Evolutionary conservation across 768 basidiomycete genomes (phyloP).

Genomic region (Termitomyces sp.): DNA sequence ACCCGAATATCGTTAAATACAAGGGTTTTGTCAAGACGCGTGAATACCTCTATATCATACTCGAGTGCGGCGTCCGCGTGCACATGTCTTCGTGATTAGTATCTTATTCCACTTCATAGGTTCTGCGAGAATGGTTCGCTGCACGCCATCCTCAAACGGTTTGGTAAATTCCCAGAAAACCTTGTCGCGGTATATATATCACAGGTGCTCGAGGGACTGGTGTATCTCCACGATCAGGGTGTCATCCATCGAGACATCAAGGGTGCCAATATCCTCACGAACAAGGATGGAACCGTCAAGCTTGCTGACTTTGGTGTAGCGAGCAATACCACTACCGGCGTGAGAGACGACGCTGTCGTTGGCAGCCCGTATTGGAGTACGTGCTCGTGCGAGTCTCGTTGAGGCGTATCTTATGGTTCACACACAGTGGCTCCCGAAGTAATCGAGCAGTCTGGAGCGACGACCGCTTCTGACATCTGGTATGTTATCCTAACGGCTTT

Average conservation of each 20-base stretch:
- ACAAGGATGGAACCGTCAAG: slow-evolving; percentile 97
- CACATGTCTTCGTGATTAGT: not conserved
- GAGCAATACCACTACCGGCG: slow-evolving; percentile 65
- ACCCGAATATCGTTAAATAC: slow-evolving; percentile 98
- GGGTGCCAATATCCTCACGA: slow-evolving; percentile 97
- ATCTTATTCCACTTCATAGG: slow-evolving; percentile 27
- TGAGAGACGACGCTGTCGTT: slow-evolving; percentile 87
- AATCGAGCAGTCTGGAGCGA: slow-evolving; percentile 96
- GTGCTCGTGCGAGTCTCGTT: slow-evolving; percentile 20
- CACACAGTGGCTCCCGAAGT: slow-evolving; percentile 95
- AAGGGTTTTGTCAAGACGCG: slow-evolving; percentile 96
- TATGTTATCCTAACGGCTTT: slow-evolving; percentile 9
- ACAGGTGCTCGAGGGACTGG: slow-evolving; percentile 91
- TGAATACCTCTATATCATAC: slow-evolving; percentile 92
- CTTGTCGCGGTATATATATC: slow-evolving; percentile 96
- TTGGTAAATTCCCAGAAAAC: slow-evolving; percentile 97
- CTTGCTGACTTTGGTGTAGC: slow-evolving; percentile 99
- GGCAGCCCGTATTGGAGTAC: slow-evolving; percentile 98
- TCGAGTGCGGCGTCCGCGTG: slow-evolving; percentile 58
- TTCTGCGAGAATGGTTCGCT: slow-evolving; percentile 99
- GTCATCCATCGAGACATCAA: slow-evolving; percentile 99
- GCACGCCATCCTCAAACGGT: slow-evolving; percentile 92
- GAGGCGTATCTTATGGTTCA: not conserved
- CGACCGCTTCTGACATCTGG: slow-evolving; percentile 96
- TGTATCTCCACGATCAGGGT: slow-evolving; percentile 98